Conservation (phyloP, 2,329 filamentous ascomycete species). For the Dactylonectria macrodidyma region DNA sequence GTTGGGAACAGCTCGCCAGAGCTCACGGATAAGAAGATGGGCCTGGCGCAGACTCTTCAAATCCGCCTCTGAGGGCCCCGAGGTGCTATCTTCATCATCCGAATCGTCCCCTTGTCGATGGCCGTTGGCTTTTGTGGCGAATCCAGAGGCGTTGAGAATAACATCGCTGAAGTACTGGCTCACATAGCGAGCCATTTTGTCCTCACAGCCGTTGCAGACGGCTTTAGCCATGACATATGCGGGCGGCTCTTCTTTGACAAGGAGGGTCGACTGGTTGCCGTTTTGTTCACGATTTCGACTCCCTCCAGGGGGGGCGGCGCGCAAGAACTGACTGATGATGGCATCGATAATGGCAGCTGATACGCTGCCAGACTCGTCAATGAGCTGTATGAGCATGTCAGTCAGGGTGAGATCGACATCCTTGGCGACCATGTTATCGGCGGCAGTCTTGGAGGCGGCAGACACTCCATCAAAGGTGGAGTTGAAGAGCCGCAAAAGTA, state of each 20-base stretch:
- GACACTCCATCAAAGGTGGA: conserved; percentile 94
- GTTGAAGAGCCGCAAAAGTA: conserved; percentile 87
- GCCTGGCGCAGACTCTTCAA: conserved; percentile 91
- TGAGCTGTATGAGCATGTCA: conserved; percentile 84
- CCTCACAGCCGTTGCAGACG: conserved; percentile 88
- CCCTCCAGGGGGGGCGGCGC: conserved; percentile 81
- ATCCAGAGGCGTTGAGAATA: conserved; percentile 86
- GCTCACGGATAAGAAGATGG: conserved; percentile 88
- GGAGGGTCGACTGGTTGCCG: conserved; percentile 84
- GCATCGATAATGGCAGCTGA: conserved; percentile 89
- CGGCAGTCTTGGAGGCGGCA: conserved; percentile 79
- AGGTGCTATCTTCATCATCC: conserved; percentile 72
- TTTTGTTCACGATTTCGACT: conserved; percentile 76
- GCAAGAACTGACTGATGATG: conserved; percentile 94
- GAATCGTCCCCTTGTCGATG: conserved; percentile 73
- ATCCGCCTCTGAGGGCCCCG: conserved; percentile 84
- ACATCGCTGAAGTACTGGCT: conserved; percentile 98
- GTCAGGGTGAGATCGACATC: conserved; percentile 96
- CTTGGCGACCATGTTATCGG: conserved; percentile 88
- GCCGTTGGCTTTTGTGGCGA: conserved; percentile 69
- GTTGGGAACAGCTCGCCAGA: conserved; percentile 92
- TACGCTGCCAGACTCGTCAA: conserved; percentile 86
- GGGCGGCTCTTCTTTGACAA: conserved; percentile 89
- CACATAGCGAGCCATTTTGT: conserved; percentile 95
- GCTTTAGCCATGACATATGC: conserved; percentile 98